Evolutionary conservation across 1,284 basidiomycete genomes (phyloP).

Genomic region (Pisolithus thermaeus): DNA sequence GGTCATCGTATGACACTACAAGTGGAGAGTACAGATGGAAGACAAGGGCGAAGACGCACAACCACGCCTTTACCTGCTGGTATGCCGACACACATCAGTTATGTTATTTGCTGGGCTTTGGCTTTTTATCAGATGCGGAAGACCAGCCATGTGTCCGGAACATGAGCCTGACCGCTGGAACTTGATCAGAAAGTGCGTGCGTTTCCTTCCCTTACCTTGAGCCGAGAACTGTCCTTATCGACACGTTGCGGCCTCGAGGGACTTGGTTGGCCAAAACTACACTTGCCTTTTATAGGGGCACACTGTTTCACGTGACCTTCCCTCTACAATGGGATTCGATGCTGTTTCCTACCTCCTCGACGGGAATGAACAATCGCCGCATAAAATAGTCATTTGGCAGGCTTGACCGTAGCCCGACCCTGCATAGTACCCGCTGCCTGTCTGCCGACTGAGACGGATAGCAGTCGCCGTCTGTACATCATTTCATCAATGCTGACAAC

Average conservation of each 20-base stretch:
- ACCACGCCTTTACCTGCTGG: constrained; percentile 31
- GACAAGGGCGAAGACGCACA: constrained; percentile 33
- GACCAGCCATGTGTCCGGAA: constrained; percentile 8
- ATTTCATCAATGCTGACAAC: background rate
- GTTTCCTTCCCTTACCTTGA: constrained; percentile 12
- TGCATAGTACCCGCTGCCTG: no score
- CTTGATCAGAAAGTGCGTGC: constrained; percentile 2
- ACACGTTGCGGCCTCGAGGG: constrained; percentile 26
- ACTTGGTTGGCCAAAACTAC: constrained; percentile 14
- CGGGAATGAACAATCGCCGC: background rate
- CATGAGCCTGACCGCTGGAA: constrained; percentile 14
- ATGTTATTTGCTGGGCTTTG: constrained; percentile 26
- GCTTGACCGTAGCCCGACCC: no score
- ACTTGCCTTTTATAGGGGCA: constrained; percentile 10
- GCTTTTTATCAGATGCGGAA: constrained; percentile 18
- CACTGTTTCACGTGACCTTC: background rate
- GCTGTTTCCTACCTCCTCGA: background rate
- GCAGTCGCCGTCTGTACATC: no score
- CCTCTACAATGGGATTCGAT: background rate
- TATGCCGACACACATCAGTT: constrained; percentile 30
- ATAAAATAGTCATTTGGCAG: background rate
- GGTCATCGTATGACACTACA: constrained; percentile 32
- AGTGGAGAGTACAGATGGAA: constrained; percentile 29
- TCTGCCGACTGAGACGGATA: no score
- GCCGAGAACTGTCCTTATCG: constrained; percentile 13